phyloP scores from a whole-genome alignment of 441 rosid species.

The Populus hybrid region DNA sequence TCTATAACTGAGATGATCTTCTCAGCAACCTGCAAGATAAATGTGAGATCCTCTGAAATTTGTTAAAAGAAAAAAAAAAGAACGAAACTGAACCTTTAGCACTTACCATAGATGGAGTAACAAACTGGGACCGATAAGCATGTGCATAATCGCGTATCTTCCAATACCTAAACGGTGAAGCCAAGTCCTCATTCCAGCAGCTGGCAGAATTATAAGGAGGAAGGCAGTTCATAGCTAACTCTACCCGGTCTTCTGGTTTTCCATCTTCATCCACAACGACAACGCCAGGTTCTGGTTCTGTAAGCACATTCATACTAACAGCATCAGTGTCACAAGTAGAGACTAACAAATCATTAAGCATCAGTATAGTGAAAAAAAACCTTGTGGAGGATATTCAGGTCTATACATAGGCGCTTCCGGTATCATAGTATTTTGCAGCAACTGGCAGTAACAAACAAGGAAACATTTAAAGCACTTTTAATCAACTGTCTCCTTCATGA shows the following conservation, averaged over 20 bases:
- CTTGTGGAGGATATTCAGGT: conserved; percentile 84
- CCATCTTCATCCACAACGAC: conserved; percentile 53
- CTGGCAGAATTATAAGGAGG: conserved; percentile 56
- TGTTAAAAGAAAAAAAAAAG: neutral
- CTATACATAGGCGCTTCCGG: conserved; percentile 87
- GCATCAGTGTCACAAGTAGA: conserved; percentile 3
- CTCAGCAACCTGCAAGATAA: conserved; percentile 61
- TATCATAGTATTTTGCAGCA: conserved; percentile 56
- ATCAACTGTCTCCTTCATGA: neutral
- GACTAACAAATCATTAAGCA: conserved; percentile 1
- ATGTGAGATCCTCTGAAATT: conserved; percentile 9
- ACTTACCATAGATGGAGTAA: conserved; percentile 68
- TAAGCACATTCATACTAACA: conserved; percentile 15
- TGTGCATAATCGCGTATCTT: conserved; percentile 85
- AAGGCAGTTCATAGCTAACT: conserved; percentile 68
- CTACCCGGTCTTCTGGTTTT: conserved; percentile 63
- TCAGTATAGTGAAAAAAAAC: conserved; percentile 29
- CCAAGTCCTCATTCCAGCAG: conserved; percentile 34
- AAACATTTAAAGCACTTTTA: neutral
- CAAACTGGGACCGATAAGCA: conserved; percentile 72
- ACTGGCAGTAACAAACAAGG: conserved; percentile 33
- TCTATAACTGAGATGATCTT: conserved; percentile 50
- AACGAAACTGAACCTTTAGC: neutral
- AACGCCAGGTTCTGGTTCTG: conserved; percentile 63
- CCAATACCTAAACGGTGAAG: conserved; percentile 65